Base-by-base conservation (phyloP, 140 eudicot genomes). In the Oenanthe javanica region DNA sequence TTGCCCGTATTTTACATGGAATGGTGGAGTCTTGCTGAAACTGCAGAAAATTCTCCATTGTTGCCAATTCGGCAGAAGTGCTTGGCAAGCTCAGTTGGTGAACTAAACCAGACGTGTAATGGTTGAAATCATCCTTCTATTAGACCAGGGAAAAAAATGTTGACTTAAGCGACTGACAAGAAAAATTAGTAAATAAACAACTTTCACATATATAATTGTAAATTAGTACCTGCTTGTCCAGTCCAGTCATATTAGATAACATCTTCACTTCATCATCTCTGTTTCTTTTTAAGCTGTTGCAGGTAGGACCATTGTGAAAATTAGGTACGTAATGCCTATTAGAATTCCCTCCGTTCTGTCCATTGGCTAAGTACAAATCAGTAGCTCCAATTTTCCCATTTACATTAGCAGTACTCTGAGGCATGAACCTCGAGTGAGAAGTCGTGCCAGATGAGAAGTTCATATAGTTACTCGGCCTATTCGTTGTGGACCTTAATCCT, bases 31-130 rank as follows among this genome's bases (percentile, higher is more conserved):
- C 97, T 73, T 77, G 96, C 72, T 89, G 92, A 80, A 92, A 92
- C 23, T 91, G 89, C 82, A 88, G 83, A 75, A 84, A 76, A 45
- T 92, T 95, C 79, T 90, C 99, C 10, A 84, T 78, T 1, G 81
- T 80, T 19, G 87, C 90, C 87, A 87, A 75, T 82, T 94, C 94
- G 4, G 89, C 77, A 47, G 90, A 82, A 46, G 89, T 92, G 75
- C 90, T 92, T 49, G 99, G 99, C 88, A 92, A 88, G 90, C 97
- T 95, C 91, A 90, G 31, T 72, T 95, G 97, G 85, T 95, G 97
- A 77, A 88, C 80, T 81, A 95, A 87, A 78, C 83, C 79, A 78
- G 85, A 75, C 11, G 91, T 70, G 75, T 79, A 79, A 46, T 82
- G 83, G 63, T 89, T 82, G 75, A 81, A 83, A 54, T 83, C 86